These are phyloP conservation scores for Hypoxylon fuscum DNA, from an alignment of 495 filamentous ascomycete species.

Conservation along the genomic window DNA sequence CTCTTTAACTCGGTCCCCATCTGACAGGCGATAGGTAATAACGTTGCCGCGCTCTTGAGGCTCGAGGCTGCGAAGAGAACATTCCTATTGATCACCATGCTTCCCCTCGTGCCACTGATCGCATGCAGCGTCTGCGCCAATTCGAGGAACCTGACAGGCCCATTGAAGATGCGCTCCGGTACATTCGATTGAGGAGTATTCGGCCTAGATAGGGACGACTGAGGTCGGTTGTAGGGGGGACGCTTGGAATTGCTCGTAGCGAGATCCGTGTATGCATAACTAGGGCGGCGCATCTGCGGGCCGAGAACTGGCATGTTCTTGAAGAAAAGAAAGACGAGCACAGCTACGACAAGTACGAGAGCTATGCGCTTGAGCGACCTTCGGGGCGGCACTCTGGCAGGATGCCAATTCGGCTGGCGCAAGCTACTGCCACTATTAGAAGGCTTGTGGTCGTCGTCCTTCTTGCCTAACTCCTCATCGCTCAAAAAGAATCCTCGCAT, in stretches of 20 bases:
- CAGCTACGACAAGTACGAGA: slow-evolving; percentile 42
- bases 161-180: slow-evolving; percentile 46
- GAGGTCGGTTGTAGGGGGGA: slow-evolving; percentile 11
- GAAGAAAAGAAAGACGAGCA: slow-evolving; percentile 54
- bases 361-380: slow-evolving; percentile 51
- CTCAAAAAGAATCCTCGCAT: slow-evolving; percentile 53
- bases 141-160: slow-evolving; percentile 49
- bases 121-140: slow-evolving; percentile 51
- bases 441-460: slow-evolving; percentile 59
- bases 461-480: slow-evolving; percentile 58
- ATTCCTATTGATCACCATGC: slow-evolving; percentile 57
- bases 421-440: slow-evolving; percentile 33
- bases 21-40: slow-evolving; percentile 69
- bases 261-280: slow-evolving; percentile 19
- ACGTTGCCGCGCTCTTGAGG: slow-evolving; percentile 60
- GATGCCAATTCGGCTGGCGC: slow-evolving; percentile 48
- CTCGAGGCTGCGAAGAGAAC: slow-evolving; percentile 67
- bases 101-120: slow-evolving; percentile 49
- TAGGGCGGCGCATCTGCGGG: slow-evolving; percentile 31
- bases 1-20: slow-evolving; percentile 66
- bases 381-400: slow-evolving; percentile 46
- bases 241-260: slow-evolving; percentile 31
- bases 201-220: slow-evolving; percentile 11
- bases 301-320: slow-evolving; percentile 52
- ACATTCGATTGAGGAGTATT: slow-evolving; percentile 13